Base-by-base conservation (phyloP, 345 rosid species). In the thale cress (Arabidopsis thaliana) region DNA sequence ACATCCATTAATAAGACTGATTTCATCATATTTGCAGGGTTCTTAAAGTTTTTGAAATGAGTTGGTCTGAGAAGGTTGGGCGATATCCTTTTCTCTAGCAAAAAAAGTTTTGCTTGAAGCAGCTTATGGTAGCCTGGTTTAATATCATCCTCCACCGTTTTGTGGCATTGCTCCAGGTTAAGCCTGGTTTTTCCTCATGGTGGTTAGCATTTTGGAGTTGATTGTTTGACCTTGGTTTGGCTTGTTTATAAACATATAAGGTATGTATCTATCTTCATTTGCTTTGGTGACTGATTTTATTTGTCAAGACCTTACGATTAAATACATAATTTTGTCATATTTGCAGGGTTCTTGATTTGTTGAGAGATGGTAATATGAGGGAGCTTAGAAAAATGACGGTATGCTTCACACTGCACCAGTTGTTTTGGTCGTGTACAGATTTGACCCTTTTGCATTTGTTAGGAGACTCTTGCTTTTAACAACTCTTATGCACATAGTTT, bases 401-500 rank as follows among this genome's bases (percentile, higher is more conserved):
- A 72, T 22, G 65, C 32, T 68, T 55, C 51, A 32, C 42, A 32
- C 20, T 69, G 67, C 34, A 24, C 79, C 61, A 40, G 30, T 59
- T 50, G 46, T 60, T 53, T 52, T 32, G 40, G 55, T 32, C 48
- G 30, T 60, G 79, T 76, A 76, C 69, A 76, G 63, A 51, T 41
- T 11, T 41, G 69, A 12, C 50, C 28, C 23, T 1, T 66, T 1
- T 66, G 59, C 16, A 20, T 49, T 56, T 25, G 57, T 66, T 12
- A 10, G 52, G 44, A 49, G 40, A 52, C 59, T 57, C 65, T 45
- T 65, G 60, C 16, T 67, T 59, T 67, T 37, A 34, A 13, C 14
- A 24, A 24, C 62, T 32, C 46, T 38, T 37, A 10, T 58, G 67
- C 53, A 49, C 67, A 58, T 66, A 57, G 20, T 4, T 37, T 67